Evolutionary conservation across 1,284 basidiomycete genomes (phyloP).

Genomic region (Rhizoctonia solani): DNA sequence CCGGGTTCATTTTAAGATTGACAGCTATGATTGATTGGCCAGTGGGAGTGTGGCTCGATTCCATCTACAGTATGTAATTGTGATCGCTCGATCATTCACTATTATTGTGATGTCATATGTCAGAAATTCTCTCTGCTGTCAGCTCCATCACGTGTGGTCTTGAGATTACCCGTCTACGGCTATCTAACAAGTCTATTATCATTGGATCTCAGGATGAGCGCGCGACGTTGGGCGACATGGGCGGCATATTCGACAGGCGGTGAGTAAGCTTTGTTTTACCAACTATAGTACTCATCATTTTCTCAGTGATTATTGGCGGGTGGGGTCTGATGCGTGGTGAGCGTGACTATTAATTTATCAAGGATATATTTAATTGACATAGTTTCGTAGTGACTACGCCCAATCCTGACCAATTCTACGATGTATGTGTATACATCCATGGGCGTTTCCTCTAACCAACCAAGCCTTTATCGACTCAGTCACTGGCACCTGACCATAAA

Average conservation of each 20-base stretch:
- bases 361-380: background rate
- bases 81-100: background rate
- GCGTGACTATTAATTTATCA: constrained; percentile 9
- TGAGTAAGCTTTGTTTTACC: background rate
- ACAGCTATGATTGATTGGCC: background rate
- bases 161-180: background rate
- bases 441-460: background rate
- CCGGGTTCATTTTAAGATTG: no score
- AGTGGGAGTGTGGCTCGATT: background rate
- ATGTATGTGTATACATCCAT: constrained; percentile 8
- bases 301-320: constrained; percentile 16
- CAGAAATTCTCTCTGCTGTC: background rate
- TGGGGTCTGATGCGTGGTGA: constrained; percentile 26
- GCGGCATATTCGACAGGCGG: constrained; percentile 12
- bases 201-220: constrained; percentile 13
- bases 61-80: background rate
- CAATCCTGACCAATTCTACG: constrained; percentile 32
- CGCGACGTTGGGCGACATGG: constrained; percentile 33
- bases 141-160: background rate
- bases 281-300: background rate
- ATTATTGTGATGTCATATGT: background rate
- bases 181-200: background rate
- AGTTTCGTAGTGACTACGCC: constrained; percentile 33
- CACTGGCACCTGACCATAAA: constrained; percentile 35
- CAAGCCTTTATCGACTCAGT: background rate